These are phyloP conservation scores for Cladosporium sp. DNA, from an alignment of 2,329 filamentous ascomycete genomes.

Conservation along the genomic window DNA sequence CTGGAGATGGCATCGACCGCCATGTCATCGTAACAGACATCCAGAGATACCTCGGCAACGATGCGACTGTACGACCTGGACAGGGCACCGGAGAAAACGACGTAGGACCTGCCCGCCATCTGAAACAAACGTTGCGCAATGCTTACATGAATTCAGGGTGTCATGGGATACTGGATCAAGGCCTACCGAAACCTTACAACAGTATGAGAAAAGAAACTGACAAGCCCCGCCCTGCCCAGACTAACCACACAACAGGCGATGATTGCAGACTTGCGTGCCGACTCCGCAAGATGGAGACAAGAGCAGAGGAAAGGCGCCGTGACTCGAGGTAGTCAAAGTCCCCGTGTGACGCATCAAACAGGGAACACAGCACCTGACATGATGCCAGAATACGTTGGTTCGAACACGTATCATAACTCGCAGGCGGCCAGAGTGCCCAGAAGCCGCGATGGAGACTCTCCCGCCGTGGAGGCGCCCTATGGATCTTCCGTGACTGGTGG, in stretches of 20 bases:
- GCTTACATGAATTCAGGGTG: constrained; percentile 40
- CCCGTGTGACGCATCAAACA: constrained; percentile 43
- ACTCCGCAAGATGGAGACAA: constrained; percentile 50
- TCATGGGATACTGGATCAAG: constrained; percentile 54
- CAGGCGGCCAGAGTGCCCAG: constrained; percentile 19
- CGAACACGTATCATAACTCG: constrained; percentile 21
- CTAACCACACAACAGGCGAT: constrained; percentile 45
- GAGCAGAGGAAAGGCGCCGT: constrained; percentile 38
- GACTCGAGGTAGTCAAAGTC: constrained; percentile 51
- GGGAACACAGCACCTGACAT: constrained; percentile 44
- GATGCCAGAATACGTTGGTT: constrained; percentile 22
- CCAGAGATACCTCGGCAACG: constrained; percentile 53
- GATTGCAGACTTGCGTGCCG: constrained; percentile 52
- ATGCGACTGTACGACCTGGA: constrained; percentile 53
- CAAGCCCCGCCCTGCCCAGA: not conserved
- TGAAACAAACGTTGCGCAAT: constrained; percentile 5
- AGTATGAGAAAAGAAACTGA: constrained; percentile 41
- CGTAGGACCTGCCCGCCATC: constrained; percentile 35
- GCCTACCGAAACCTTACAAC: constrained; percentile 54
- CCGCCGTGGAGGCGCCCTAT: constrained; percentile 18
- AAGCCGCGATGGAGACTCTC: constrained; percentile 20
- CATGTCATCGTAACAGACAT: constrained; percentile 57
- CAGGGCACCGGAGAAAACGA: constrained; percentile 48
- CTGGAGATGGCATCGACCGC: constrained; percentile 53
- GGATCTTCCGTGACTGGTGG: constrained; percentile 16